Conservation (phyloP, 176 grass and related monocot species). For the Pontederia paniculata region DNA sequence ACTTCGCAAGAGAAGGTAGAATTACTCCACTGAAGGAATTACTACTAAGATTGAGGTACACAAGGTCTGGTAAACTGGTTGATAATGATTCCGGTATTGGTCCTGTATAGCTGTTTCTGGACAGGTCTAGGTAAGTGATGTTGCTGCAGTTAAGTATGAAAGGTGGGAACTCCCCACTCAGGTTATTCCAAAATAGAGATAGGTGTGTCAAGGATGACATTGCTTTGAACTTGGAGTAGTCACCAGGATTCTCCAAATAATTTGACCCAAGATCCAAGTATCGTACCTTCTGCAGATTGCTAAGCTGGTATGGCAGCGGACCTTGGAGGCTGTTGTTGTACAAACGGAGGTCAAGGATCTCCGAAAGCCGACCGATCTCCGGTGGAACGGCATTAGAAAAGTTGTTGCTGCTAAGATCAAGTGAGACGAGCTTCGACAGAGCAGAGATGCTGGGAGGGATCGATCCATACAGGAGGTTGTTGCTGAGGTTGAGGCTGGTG, state of each 20-base stretch:
- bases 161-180: conserved; percentile 29
- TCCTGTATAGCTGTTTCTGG: conserved; percentile 31
- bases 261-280: conserved; percentile 43
- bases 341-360: conserved; percentile 45
- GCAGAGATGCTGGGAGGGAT: conserved; percentile 29
- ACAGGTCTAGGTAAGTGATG: conserved; percentile 50
- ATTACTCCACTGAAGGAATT: conserved; percentile 35
- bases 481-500: conserved; percentile 45
- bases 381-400: conserved; percentile 39
- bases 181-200: conserved; percentile 44
- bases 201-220: conserved; percentile 49
- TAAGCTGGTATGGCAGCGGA: conserved; percentile 40
- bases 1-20: conserved; percentile 26
- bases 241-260: conserved; percentile 30
- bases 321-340: conserved; percentile 54
- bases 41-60: conserved; percentile 30
- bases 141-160: conserved; percentile 39
- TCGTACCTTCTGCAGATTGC: conserved; percentile 26
- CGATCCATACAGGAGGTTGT: conserved; percentile 41
- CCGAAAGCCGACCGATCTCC: conserved; percentile 42
- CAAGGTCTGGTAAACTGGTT: too few species aligned
- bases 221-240: conserved; percentile 21
- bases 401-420: conserved; percentile 49
- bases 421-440: conserved; percentile 23
- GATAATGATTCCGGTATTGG: conserved; percentile 27